A percentile compares a stretch with the other conserved stretches of the same genome.
These are phyloP conservation scores for Mycotypha africana DNA, from an alignment of 371 early-diverging fungal species.

Conservation along the genomic window DNA sequence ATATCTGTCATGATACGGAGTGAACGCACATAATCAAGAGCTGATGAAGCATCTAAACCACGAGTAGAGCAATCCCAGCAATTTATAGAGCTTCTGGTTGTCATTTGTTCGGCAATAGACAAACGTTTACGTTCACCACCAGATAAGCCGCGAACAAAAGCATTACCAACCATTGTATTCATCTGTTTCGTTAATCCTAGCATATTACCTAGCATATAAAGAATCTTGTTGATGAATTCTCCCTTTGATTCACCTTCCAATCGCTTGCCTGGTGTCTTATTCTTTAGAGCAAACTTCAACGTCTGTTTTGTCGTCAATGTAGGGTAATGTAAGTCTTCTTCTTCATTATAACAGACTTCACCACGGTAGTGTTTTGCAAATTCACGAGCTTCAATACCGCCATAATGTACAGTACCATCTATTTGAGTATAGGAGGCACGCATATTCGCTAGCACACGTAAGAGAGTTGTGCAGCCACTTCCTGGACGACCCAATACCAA, in stretches of 20 bases:
- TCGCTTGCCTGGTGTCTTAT: conserved; percentile 46
- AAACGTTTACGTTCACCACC: conserved; percentile 78
- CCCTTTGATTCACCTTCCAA: conserved; percentile 24
- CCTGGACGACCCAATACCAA: conserved; percentile 57
- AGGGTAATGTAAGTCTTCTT: conserved; percentile 54
- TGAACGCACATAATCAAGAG: conserved; percentile 59
- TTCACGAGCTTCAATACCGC: conserved; percentile 41
- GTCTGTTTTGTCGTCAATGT: conserved; percentile 52
- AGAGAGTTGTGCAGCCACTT: conserved; percentile 49
- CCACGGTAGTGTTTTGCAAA: conserved; percentile 38
- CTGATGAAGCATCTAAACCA: conserved; percentile 83
- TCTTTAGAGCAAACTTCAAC: conserved; percentile 47
- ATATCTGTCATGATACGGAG: conserved; percentile 54
- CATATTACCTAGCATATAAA: conserved; percentile 43
- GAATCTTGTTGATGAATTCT: conserved; percentile 29
- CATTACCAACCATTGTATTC: conserved; percentile 70
- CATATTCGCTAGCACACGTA: conserved; percentile 50
- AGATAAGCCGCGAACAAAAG: conserved; percentile 60
- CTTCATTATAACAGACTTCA: conserved; percentile 51
- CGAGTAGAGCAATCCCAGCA: conserved; percentile 76
- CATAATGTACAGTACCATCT: conserved; percentile 38
- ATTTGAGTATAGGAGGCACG: conserved; percentile 41
- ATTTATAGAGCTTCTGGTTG: conserved; percentile 57
- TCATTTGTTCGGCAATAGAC: conserved; percentile 71
- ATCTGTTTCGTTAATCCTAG: conserved; percentile 55